Conservation (phyloP, 2,329 filamentous ascomycete genomes). For the Diplodia sapinea region DNA sequence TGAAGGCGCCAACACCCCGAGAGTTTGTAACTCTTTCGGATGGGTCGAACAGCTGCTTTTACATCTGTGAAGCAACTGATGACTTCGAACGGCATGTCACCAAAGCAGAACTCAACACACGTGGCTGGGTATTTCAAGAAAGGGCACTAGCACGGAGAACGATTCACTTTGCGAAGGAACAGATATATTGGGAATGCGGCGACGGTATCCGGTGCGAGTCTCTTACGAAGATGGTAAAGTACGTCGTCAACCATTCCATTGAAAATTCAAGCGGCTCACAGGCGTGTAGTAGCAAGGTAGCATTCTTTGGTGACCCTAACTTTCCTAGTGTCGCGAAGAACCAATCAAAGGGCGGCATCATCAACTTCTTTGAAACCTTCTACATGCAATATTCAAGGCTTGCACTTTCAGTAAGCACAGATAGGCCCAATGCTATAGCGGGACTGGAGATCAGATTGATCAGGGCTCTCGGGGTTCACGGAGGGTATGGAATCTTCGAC, state of each 20-base stretch:
- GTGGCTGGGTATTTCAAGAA: constrained; percentile 43
- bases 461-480: constrained; percentile 35
- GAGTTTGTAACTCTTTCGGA: not conserved
- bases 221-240: constrained; percentile 35
- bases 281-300: not conserved
- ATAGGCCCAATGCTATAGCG: constrained; percentile 43
- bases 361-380: not conserved
- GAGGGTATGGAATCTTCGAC: constrained; percentile 45
- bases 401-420: constrained; percentile 22
- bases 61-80: constrained; percentile 37
- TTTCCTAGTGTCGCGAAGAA: not conserved
- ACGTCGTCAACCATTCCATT: no score
- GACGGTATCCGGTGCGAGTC: constrained; percentile 36
- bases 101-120: constrained; percentile 34
- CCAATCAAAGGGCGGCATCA: not conserved
- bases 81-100: constrained; percentile 38
- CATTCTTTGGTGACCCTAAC: not conserved
- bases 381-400: constrained; percentile 14
- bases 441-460: constrained; percentile 44
- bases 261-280: no score
- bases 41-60: constrained; percentile 8
- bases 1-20: not conserved
- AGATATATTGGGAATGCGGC: constrained; percentile 42
- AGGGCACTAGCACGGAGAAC: constrained; percentile 38
- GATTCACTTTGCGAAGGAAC: constrained; percentile 39